Percentiles rank a stretch among this genome's conserved stretches.
phyloP scores from a whole-genome alignment of 2,329 filamentous ascomycete genomes.

The Emericellopsis cladophorae region DNA sequence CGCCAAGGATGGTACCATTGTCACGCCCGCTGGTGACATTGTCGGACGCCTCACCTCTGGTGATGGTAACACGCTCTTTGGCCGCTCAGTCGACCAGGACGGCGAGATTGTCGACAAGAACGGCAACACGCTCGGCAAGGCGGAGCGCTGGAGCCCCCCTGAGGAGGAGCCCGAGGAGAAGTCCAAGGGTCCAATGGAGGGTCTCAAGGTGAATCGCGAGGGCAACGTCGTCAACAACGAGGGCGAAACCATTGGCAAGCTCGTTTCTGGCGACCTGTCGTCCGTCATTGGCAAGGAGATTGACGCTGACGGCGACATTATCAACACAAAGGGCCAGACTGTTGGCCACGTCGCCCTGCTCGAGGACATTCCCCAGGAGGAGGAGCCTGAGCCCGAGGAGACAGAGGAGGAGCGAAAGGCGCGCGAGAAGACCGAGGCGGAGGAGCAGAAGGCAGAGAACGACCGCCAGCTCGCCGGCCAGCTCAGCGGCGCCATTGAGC shows the following conservation, averaged over 20 bases:
- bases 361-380: constrained; percentile 37
- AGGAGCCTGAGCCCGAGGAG: constrained; percentile 38
- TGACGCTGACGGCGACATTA: constrained; percentile 58
- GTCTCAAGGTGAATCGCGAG: constrained; percentile 43
- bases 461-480: constrained; percentile 68
- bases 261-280: constrained; percentile 54
- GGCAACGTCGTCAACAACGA: constrained; percentile 46
- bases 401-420: constrained; percentile 42
- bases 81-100: constrained; percentile 66
- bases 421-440: constrained; percentile 46
- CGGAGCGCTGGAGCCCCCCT: constrained; percentile 46
- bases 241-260: constrained; percentile 50
- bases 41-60: constrained; percentile 62
- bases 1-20: constrained; percentile 55
- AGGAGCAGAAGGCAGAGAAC: constrained; percentile 52
- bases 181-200: constrained; percentile 37
- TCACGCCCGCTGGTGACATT: constrained; percentile 53
- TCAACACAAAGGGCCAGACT: constrained; percentile 54
- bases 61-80: constrained; percentile 59
- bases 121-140: constrained; percentile 43
- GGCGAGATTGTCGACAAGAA: constrained; percentile 74
- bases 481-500: constrained; percentile 60
- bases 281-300: constrained; percentile 57
- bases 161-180: constrained; percentile 28
- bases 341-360: constrained; percentile 58